phyloP scores from a whole-genome alignment of 208 protist genomes.

The Acanthamoeba royreba region DNA sequence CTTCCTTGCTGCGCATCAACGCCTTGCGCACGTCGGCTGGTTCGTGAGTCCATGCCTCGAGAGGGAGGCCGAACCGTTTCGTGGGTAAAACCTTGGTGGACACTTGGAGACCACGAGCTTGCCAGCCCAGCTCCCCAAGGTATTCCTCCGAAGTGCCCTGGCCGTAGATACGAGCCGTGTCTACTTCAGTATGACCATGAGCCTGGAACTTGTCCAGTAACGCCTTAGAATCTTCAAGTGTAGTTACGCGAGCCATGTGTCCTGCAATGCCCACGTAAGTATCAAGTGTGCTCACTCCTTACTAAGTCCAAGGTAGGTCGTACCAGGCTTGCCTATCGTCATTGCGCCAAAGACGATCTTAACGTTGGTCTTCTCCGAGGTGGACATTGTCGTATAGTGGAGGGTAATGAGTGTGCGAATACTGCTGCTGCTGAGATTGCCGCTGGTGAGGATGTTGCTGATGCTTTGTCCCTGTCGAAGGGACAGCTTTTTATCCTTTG shows the following conservation, averaged over 20 bases:
- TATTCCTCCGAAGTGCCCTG: constrained; percentile 44
- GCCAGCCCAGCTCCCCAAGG: not conserved
- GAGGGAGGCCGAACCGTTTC: not conserved
- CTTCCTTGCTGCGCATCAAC: not conserved
- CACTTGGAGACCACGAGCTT: not conserved
- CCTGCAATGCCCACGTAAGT: too few relatives aligned
- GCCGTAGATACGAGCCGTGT: constrained; percentile 47
- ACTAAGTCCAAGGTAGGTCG: not conserved
- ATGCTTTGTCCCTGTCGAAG: too few relatives aligned
- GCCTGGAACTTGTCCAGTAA: not conserved
- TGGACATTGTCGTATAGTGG: too few relatives aligned
- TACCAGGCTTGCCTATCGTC: constrained; percentile 18
- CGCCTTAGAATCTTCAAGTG: not conserved
- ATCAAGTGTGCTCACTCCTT: too few relatives aligned
- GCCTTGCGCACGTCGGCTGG: not conserved
- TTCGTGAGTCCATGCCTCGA: not conserved
- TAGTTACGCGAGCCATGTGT: not conserved
- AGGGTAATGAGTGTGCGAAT: too few relatives aligned
- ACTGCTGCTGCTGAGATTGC: too few relatives aligned
- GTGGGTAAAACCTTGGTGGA: constrained; percentile 35
- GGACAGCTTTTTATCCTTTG: too few relatives aligned
- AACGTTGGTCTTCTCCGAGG: not conserved
- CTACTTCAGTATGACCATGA: constrained; percentile 25
- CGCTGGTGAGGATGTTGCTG: too few relatives aligned
- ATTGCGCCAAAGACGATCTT: constrained; percentile 33